A percentile compares a stretch with the other conserved stretches of the same genome.
phyloP scores from a whole-genome alignment of 2,329 filamentous ascomycete species.

The Nannizziopsis barbatae region DNA sequence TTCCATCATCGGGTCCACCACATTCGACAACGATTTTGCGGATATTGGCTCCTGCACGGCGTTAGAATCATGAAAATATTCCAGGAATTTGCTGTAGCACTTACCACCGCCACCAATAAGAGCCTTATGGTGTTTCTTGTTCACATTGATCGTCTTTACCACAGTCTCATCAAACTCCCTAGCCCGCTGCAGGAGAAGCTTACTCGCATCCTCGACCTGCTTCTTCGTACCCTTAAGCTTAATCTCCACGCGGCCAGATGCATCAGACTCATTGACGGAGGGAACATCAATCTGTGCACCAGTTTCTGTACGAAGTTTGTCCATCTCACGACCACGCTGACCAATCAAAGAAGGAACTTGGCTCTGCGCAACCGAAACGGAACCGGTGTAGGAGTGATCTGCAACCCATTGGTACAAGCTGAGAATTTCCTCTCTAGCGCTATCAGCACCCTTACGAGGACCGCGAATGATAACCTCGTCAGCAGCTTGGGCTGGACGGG shows the following conservation, averaged over 20 bases:
- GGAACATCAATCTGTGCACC: constrained; percentile 89
- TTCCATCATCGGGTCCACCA: constrained; percentile 77
- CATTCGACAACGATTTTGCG: constrained; percentile 76
- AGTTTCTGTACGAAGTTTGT: constrained; percentile 71
- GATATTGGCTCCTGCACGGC: constrained; percentile 60
- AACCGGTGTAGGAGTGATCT: constrained; percentile 72
- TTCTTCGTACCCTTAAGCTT: constrained; percentile 84
- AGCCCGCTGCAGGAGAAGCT: constrained; percentile 74
- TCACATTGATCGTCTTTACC: constrained; percentile 72
- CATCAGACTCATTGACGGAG: constrained; percentile 59
- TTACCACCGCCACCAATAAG: constrained; percentile 81
- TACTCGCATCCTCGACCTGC: constrained; percentile 84
- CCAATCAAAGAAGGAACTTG: constrained; percentile 93
- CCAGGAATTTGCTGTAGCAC: constrained; percentile 26
- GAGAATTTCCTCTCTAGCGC: constrained; percentile 81
- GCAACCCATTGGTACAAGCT: constrained; percentile 79
- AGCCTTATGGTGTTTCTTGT: constrained; percentile 82
- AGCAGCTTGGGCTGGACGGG: constrained; percentile 59
- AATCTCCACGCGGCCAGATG: constrained; percentile 65
- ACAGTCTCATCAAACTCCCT: constrained; percentile 85
- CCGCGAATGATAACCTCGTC: constrained; percentile 89
- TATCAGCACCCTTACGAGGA: constrained; percentile 83
- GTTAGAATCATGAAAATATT: constrained; percentile 30
- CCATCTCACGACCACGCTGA: constrained; percentile 78
- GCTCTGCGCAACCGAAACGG: constrained; percentile 75